Evolutionary conservation across 768 basidiomycete species (phyloP), one percentile per base, ranked within the genome.

Genomic region (Trametes punicea): DNA sequence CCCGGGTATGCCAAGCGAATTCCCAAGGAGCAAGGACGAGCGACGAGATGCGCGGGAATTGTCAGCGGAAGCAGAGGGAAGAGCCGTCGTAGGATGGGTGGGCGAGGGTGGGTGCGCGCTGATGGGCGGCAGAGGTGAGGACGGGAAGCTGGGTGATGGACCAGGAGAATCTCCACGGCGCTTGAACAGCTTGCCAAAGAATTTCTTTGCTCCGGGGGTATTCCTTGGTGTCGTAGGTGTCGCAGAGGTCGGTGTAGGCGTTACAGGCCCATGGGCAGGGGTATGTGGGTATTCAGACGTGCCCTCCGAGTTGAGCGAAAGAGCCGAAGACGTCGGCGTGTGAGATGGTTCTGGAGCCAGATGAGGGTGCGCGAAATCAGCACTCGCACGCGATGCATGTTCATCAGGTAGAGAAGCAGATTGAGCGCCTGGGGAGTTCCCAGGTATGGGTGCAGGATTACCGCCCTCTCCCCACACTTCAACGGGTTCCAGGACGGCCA

Each of bases 401-500:
- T 72, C 41, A 56, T 74, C 70, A 31, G 70, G 61, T 44, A 73
- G 68, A 34, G 53, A 44, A 51, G 41, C 26, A 38, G 48, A 6
- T 26, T 21, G 44, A 2, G 66, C 52, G 48, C 64, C 67, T 33
- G 52, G 38, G 54, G 60, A 36, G 45, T 33, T 16, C 55, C 59
- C 51, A 47, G 50, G 10, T 26, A 44, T 39, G 54, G 53, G 25
- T 30, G 61, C 27, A 62, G 60, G 50, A 59, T 48, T 20, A 42
- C 27, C 47, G 59, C 55, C 49, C 49, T 65, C 41, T 67, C 78
- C 81, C 81, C 87, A 48, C 2, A 93, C 81, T 66, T 94, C 91
- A 7, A 90, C 77, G 2, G 88, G 88, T 65, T 94, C 92, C 2
- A 93, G 71, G n/a, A 86, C 64, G 4, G 84, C 90, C 4, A 95